Evolutionary conservation across 2,329 filamentous ascomycete genomes (phyloP), one percentile per base, ranked within the genome.

Genomic region (Curvularia sp.): DNA sequence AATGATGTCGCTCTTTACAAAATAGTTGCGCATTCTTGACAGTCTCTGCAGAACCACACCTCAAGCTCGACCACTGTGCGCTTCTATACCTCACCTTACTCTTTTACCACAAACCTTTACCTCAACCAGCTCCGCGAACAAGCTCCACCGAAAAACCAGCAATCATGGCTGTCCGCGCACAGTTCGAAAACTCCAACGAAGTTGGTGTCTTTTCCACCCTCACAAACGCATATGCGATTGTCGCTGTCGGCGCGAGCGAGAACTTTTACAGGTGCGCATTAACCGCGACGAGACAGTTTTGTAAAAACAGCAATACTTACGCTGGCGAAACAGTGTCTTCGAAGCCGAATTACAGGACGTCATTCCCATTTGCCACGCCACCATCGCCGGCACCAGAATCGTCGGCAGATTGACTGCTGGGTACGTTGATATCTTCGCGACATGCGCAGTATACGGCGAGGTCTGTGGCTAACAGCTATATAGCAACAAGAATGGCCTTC

Each of bases 271-370:
- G 87, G 88, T 89, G 78, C 62, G 79, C 55, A 53, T 33, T 15
- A 2, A 55, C 15, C 10, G 22, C 24, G 33, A 46, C 28, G 13
- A 52, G 10, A 43, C 33, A 15, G 13, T 12, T 26, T 0, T 20
- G n/a, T 18, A 20, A 44, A 48, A 33, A 26, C 13, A 20, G n/a
- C 13, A 47, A 38, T 54, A 64, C 69, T 74, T 47, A 76, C 57
- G 53, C 35, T 22, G 56, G 26, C 54, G 35, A 49, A 52, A 61
- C 65, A 92, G 92, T 84, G 87, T 98, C 78, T 98, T 99, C 82
- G 95, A 99, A 85, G 89, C 94, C 64, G 95, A 99, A 83, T 86
- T 99, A 62, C 92, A 96, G 84, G 95, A 98, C 83, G 88, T 97
- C 64, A 94, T 99, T 72, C 95, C 95, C 69, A 97, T 97, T 79